These are phyloP conservation scores for Hansfordia pulvinata DNA, from an alignment of 2,329 filamentous ascomycete species.

Conservation along the genomic window DNA sequence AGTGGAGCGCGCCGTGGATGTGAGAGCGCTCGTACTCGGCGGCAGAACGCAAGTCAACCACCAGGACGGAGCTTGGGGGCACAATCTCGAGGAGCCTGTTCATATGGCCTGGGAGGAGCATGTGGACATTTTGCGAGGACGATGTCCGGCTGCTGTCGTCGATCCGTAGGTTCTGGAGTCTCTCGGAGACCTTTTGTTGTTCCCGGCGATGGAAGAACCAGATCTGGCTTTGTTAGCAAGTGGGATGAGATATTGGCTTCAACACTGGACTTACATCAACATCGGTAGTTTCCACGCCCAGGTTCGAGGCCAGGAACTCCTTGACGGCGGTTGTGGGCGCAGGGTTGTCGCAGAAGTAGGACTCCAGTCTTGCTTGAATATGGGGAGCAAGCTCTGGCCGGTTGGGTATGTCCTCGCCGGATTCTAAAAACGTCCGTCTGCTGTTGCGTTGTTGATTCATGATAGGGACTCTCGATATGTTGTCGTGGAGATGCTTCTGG, in stretches of 20 bases:
- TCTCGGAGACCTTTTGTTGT: conserved; percentile 28
- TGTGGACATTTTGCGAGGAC: conserved; percentile 21
- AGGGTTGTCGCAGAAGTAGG: conserved; percentile 34
- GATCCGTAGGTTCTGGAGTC: conserved; percentile 28
- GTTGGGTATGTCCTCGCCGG: conserved; percentile 22
- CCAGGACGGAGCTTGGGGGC: conserved; percentile 26
- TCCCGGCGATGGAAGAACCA: conserved; percentile 43
- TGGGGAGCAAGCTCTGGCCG: conserved; percentile 32
- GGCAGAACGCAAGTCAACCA: conserved; percentile 35
- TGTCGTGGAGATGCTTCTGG: conserved; percentile 9
- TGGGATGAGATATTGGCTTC: no score
- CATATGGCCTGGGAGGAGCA: conserved; percentile 38
- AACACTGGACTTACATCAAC: conserved; percentile 32
- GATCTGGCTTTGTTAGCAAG: conserved; percentile 15
- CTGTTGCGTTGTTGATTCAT: conserved; percentile 29
- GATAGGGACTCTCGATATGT: conserved; percentile 25
- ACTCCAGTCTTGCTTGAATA: conserved; percentile 34
- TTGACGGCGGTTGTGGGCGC: conserved; percentile 34
- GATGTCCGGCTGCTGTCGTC: conserved; percentile 18
- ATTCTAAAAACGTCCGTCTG: conserved; percentile 22
- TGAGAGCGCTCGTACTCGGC: conserved; percentile 35
- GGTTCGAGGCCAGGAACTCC: conserved; percentile 38
- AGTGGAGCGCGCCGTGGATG: conserved; percentile 35
- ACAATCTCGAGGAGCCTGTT: conserved; percentile 36
- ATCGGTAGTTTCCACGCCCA: conserved; percentile 35